These are phyloP conservation scores for Pythium brachiatum DNA, from an alignment of 352 stramenopile species.

Conservation along the genomic window DNA sequence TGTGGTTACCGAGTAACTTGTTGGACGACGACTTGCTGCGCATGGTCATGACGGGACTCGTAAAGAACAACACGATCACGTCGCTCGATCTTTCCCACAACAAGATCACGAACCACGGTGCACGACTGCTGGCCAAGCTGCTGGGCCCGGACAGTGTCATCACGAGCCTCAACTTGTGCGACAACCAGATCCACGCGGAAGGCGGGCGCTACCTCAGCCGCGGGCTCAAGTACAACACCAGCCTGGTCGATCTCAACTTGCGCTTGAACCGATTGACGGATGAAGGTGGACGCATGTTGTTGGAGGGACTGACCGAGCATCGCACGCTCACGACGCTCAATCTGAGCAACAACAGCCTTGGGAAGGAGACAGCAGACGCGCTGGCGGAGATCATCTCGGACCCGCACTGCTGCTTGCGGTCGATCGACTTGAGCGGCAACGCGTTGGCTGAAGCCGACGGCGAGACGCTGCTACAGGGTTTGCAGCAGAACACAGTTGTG, in stretches of 20 bases:
- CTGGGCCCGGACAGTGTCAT: constrained; percentile 89
- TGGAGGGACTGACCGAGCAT: constrained; percentile 83
- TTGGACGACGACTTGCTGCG: constrained; percentile 92
- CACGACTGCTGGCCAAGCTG: constrained; percentile 87
- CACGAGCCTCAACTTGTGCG: constrained; percentile 85
- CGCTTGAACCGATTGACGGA: constrained; percentile 91
- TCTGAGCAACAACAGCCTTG: constrained; percentile 81
- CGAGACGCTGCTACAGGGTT: constrained; percentile 49
- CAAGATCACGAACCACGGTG: constrained; percentile 93
- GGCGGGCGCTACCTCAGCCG: constrained; percentile 88
- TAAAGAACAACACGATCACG: constrained; percentile 92
- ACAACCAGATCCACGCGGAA: constrained; percentile 94
- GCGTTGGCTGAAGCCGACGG: constrained; percentile 57
- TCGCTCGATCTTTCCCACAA: constrained; percentile 94
- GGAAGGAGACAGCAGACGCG: constrained; percentile 62
- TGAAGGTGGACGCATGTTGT: constrained; percentile 84
- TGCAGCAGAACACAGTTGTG: constrained; percentile 60
- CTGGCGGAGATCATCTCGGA: constrained; percentile 75
- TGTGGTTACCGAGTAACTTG: constrained; percentile 87
- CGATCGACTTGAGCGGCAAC: constrained; percentile 86
- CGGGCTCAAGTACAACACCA: constrained; percentile 89
- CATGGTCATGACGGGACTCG: constrained; percentile 92
- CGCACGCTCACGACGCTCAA: constrained; percentile 72
- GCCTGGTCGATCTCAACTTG: constrained; percentile 88
- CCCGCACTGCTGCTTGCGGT: constrained; percentile 51